Conservation (phyloP, 129 eudicot species). For the Pittosporum tobira region DNA sequence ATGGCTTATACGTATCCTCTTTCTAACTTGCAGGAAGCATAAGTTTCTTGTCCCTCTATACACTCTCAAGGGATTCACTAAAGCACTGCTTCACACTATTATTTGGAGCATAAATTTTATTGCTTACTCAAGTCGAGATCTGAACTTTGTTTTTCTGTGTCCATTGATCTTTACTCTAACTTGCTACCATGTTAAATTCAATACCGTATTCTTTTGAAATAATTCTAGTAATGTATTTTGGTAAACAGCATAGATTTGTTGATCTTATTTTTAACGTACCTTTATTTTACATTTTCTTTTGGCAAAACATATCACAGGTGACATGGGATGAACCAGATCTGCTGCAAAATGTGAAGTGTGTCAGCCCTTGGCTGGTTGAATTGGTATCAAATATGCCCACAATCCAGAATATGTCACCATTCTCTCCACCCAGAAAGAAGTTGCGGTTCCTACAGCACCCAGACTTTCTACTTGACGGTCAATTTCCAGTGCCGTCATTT, state of each 20-base stretch:
- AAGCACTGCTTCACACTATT: too few species aligned
- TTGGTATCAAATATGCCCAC: slow-evolving; percentile 61
- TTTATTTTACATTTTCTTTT: neutral
- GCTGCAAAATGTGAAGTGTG: slow-evolving; percentile 80
- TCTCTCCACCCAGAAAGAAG: slow-evolving; percentile 77
- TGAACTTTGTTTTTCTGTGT: too few species aligned
- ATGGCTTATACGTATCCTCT: too few species aligned
- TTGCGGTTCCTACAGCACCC: slow-evolving; percentile 47
- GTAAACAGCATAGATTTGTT: neutral
- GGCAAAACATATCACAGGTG: slow-evolving; percentile 34
- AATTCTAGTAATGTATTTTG: neutral
- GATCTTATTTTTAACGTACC: neutral
- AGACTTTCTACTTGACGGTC: slow-evolving; percentile 44
- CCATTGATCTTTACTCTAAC: neutral
- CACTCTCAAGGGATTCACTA: too few species aligned
- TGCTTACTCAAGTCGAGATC: too few species aligned
- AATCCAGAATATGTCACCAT: slow-evolving; percentile 66
- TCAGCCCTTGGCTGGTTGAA: slow-evolving; percentile 92
- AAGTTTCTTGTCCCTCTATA: too few species aligned
- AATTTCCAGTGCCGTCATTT: slow-evolving; percentile 47
- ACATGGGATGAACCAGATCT: slow-evolving; percentile 89
- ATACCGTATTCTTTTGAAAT: neutral
- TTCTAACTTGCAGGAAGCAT: too few species aligned
- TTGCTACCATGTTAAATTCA: neutral
- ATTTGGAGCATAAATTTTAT: neutral